phyloP scores from a whole-genome alignment of 78 protist genomes.

The Pirum gemmata region DNA sequence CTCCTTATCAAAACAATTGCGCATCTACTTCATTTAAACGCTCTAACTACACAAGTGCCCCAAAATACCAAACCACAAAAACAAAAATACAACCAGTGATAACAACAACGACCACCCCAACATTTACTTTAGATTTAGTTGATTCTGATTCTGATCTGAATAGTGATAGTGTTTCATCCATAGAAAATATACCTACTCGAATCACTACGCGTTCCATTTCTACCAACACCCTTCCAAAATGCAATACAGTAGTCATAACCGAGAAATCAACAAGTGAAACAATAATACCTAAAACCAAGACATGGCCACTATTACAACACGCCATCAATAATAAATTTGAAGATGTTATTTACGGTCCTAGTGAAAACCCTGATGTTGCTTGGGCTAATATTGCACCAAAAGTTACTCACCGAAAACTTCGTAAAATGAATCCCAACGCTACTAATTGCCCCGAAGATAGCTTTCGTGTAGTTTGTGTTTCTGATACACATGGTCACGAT shows the following conservation, averaged over 20 bases:
- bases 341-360: not conserved
- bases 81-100: too few relatives aligned
- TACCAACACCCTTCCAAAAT: too few relatives aligned
- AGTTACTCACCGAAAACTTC: not conserved
- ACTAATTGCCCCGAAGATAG: not conserved
- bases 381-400: not conserved
- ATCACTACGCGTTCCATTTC: not conserved
- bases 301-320: not conserved
- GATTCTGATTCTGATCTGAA: too few relatives aligned
- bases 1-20: too few relatives aligned
- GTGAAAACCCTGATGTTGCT: not conserved
- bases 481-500: conserved; percentile 49
- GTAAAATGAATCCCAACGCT: not conserved
- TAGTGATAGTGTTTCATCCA: not conserved
- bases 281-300: not conserved
- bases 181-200: not conserved
- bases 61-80: too few relatives aligned
- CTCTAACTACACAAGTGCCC: too few relatives aligned
- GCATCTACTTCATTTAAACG: too few relatives aligned
- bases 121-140: too few relatives aligned
- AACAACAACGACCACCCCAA: too few relatives aligned
- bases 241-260: too few relatives aligned
- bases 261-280: not conserved
- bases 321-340: not conserved
- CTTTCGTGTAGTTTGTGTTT: conserved; percentile 49